Evolutionary conservation across 2,329 filamentous ascomycete species (phyloP), one percentile per base, ranked within the genome.

Genomic region (Cordyceps farinosa): DNA sequence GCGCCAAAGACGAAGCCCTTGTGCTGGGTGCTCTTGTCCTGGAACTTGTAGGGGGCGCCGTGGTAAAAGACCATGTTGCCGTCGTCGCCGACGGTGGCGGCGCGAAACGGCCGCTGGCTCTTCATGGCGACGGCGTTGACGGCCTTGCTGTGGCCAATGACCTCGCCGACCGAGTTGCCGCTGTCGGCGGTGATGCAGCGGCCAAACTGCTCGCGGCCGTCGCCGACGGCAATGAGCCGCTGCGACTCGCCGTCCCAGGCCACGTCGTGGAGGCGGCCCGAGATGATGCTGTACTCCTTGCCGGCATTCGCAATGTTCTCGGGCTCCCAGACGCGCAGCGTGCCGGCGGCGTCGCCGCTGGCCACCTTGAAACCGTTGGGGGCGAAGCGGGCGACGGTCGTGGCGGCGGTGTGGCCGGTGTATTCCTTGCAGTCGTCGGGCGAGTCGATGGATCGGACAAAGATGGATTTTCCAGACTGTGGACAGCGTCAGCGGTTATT

Each of bases 241-340:
- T 97, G 93, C 65, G 91, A 96, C 77, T 99, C 95, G 63, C 93
- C 94, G 72, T 98, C 95, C 93, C 95, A 99, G 1, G 92, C 94
- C 68, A 99, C 87, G 75, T 99, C 95, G 74, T 97, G 96, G 78
- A 99, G 94, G 61, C 91, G 89, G 13, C 95, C 95, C 40, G 91
- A 92, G 71, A 98, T 93, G 77, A 98, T 97, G 72, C 87, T 85
- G 77, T 97, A 98, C 77, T 98, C 94, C 68, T 93, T 91, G 77
- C 96, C 96, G 52, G 92, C 97, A 71, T 89, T 91, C 61, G 83
- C 82, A 52, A 92, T 92, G 69, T 92, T 91, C 62, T 94, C 89
- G 13, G 90, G 87, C 75, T 98, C 94, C 95, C 95, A 99, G 5
- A 99, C 90, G 67, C 91, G 87, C 48, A 99, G 92, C 51, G 86